phyloP scores from a whole-genome alignment of 805 yeast species.

The Lachancea thermotolerans region DNA sequence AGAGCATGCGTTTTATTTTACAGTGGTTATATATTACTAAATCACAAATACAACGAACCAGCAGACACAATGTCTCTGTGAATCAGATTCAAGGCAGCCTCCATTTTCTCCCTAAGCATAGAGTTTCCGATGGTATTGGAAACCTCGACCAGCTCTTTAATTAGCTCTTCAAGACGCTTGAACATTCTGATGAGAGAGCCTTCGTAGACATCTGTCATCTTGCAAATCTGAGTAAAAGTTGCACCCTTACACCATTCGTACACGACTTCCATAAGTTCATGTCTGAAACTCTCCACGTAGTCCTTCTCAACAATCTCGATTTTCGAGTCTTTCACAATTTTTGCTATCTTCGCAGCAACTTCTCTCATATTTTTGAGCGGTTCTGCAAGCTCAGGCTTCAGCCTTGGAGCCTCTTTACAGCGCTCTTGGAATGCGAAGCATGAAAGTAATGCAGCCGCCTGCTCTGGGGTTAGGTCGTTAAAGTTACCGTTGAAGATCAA shows the following conservation, averaged over 20 bases:
- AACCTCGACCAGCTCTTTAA: conserved; percentile 83
- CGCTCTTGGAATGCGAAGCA: conserved; percentile 97
- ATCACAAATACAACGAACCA: conserved; percentile 71
- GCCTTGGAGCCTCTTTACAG: conserved; percentile 78
- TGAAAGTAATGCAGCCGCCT: conserved; percentile 84
- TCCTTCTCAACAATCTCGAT: conserved; percentile 87
- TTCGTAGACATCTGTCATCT: conserved; percentile 98
- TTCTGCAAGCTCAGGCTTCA: conserved; percentile 86
- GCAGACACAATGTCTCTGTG: conserved; percentile 97
- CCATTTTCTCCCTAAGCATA: conserved; percentile 84
- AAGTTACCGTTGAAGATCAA: conserved; percentile 92
- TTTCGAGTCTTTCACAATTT: conserved; percentile 82
- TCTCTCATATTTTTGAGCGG: conserved; percentile 84
- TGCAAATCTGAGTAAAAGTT: conserved; percentile 91
- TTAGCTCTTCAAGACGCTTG: conserved; percentile 86
- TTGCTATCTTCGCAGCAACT: conserved; percentile 87
- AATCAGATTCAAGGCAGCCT: conserved; percentile 70
- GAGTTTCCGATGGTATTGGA: conserved; percentile 92
- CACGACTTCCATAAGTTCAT: conserved; percentile 95
- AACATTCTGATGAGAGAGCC: conserved; percentile 94
- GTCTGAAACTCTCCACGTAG: conserved; percentile 84
- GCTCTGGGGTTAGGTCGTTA: conserved; percentile 80
- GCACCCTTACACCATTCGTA: conserved; percentile 97
- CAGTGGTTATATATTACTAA: not conserved
- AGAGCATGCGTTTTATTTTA: not conserved